phyloP scores from a whole-genome alignment of 1,139 yeast genomes.

The Yamadazyma diddensiae region DNA sequence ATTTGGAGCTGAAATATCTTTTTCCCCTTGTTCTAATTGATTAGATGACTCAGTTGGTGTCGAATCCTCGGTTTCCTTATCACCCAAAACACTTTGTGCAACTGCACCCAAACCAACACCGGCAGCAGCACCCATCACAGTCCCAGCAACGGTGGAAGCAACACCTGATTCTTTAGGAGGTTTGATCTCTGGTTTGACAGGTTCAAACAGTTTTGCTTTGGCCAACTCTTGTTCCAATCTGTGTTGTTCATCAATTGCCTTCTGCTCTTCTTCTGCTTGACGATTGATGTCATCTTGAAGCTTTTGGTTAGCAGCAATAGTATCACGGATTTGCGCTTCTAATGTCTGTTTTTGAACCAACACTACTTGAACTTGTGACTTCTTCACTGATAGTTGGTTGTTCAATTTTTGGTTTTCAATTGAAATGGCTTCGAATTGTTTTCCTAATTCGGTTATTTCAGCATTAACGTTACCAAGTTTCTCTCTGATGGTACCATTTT shows the following conservation, averaged over 20 bases:
- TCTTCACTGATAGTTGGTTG: conserved; percentile 62
- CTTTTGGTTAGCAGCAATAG: conserved; percentile 22
- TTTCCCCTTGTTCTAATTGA: neutral
- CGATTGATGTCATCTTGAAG: conserved; percentile 23
- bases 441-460: conserved; percentile 58
- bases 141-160: conserved; percentile 7
- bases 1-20: neutral
- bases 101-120: conserved; percentile 6
- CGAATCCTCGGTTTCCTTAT: neutral
- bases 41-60: conserved; percentile 1
- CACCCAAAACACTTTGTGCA: conserved; percentile 1
- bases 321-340: conserved; percentile 27
- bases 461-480: conserved; percentile 65
- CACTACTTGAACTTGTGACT: conserved; percentile 65
- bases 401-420: conserved; percentile 57
- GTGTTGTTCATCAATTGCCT: conserved; percentile 37
- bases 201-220: conserved; percentile 21
- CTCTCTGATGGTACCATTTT: conserved; percentile 64
- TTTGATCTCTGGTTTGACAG: conserved; percentile 15
- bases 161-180: conserved; percentile 15
- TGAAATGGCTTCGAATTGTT: conserved; percentile 50
- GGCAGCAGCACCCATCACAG: conserved; percentile 21
- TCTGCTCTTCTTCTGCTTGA: conserved; percentile 20
- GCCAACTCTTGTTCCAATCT: conserved; percentile 20
- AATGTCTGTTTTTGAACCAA: conserved; percentile 54